A percentile compares a stretch with the other conserved stretches of the same genome.
Evolutionary conservation across 1,139 yeast species (phyloP).

Genomic region (Blastobotrys indianensis): DNA sequence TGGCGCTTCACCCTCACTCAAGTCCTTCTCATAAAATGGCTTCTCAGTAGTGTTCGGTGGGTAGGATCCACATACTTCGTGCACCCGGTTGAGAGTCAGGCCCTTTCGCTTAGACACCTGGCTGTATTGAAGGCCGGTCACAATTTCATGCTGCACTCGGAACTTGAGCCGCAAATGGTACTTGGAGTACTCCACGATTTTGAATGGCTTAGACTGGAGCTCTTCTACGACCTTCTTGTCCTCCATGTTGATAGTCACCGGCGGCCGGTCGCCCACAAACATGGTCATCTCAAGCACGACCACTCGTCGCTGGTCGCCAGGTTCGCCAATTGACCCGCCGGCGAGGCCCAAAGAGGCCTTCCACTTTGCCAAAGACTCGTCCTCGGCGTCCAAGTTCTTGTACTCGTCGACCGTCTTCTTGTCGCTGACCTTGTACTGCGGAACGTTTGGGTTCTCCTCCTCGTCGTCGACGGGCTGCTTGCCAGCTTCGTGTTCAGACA

Average conservation of each 20-base stretch:
- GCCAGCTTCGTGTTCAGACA: neutral
- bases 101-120: conserved; percentile 85
- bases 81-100: conserved; percentile 76
- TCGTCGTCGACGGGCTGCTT: neutral
- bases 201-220: conserved; percentile 54
- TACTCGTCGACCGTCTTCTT: conserved; percentile 86
- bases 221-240: conserved; percentile 33
- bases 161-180: conserved; percentile 72
- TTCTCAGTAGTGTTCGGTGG: conserved; percentile 84
- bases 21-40: conserved; percentile 65
- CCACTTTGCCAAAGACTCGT: conserved; percentile 89
- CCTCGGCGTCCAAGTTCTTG: conserved; percentile 75
- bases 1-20: conserved; percentile 91
- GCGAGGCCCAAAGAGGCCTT: conserved; percentile 80
- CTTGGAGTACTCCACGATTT: conserved; percentile 70
- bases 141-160: conserved; percentile 84
- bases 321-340: conserved; percentile 35
- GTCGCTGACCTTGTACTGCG: conserved; percentile 63
- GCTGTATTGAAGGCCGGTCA: conserved; percentile 82
- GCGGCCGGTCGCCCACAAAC: conserved; percentile 52
- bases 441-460: conserved; percentile 8
- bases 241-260: conserved; percentile 51
- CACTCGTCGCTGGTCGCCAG: conserved; percentile 71
- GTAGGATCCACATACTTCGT: conserved; percentile 84
- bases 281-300: conserved; percentile 74